These are phyloP conservation scores for Daldinia grandis DNA, from an alignment of 495 filamentous ascomycete species.

Conservation along the genomic window DNA sequence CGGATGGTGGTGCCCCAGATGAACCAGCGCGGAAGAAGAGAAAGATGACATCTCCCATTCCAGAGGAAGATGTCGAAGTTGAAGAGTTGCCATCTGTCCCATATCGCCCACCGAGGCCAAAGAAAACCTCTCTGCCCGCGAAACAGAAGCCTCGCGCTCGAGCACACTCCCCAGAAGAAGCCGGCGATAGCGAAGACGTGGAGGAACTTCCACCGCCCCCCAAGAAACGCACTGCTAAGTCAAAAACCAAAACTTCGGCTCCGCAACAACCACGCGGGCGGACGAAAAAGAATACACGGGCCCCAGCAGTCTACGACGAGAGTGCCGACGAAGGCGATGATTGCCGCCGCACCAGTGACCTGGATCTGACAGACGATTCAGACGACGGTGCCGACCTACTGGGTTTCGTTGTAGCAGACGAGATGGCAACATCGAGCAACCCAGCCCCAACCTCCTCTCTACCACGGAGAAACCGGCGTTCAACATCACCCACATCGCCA, in stretches of 20 bases:
- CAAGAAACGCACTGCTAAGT: constrained; percentile 26
- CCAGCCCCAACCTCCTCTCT: constrained; percentile 29
- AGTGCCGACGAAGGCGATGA: constrained; percentile 58
- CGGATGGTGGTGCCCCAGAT: constrained; percentile 26
- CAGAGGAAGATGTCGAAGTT: constrained; percentile 39
- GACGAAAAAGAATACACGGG: constrained; percentile 20
- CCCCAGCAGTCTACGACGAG: constrained; percentile 42
- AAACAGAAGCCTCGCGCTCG: constrained; percentile 13
- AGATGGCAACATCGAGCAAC: constrained; percentile 53
- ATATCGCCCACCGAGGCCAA: constrained; percentile 9
- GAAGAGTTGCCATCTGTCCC: constrained; percentile 27
- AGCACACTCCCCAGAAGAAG: constrained; percentile 13
- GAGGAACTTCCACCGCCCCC: constrained; percentile 29
- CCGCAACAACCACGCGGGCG: constrained; percentile 19
- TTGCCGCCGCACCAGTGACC: constrained; percentile 58
- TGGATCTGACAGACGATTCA: constrained; percentile 55
- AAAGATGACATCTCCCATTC: constrained; percentile 21
- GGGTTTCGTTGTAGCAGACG: constrained; percentile 57
- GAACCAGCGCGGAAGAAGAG: constrained; percentile 38
- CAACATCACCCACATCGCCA: constrained; percentile 46
- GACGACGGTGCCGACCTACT: constrained; percentile 56
- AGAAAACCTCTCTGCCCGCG: constrained; percentile 6
- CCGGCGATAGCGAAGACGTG: constrained; percentile 28
- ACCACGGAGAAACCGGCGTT: constrained; percentile 25
- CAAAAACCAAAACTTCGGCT: constrained; percentile 25